phyloP scores from a whole-genome alignment of 257 asterid species.

The Ocimum tenuiflorum region DNA sequence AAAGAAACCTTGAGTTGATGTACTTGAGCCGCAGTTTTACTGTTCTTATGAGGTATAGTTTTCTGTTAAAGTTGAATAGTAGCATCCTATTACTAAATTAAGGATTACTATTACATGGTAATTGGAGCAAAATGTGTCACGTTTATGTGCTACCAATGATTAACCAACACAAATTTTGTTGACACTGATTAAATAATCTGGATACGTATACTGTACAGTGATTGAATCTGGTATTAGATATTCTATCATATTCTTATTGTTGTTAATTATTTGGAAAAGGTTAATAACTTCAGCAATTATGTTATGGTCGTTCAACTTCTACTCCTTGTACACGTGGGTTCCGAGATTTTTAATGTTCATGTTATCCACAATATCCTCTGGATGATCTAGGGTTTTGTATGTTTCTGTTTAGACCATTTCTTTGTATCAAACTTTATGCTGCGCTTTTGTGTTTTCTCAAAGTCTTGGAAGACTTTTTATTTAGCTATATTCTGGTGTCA shows the following conservation, averaged over 20 bases:
- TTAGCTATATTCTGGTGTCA: neutral
- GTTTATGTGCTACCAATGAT: neutral
- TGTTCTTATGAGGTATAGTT: neutral
- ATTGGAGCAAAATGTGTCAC: neutral
- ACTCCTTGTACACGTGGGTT: too few species aligned
- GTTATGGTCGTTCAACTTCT: neutral
- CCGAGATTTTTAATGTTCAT: neutral
- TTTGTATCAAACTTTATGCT: too few species aligned
- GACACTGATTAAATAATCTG: neutral
- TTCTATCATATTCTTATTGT: neutral
- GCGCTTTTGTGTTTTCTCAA: neutral
- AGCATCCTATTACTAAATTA: neutral
- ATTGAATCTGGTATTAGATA: neutral
- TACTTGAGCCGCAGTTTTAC: neutral
- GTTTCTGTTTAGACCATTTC: too few species aligned
- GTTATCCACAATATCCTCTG: too few species aligned
- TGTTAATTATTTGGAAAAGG: neutral
- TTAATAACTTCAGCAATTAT: too few species aligned
- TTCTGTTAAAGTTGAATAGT: neutral
- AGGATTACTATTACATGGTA: neutral
- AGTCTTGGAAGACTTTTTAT: too few species aligned
- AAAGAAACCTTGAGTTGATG: neutral
- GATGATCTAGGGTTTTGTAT: too few species aligned
- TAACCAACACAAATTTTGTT: neutral
- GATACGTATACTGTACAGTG: neutral